Base-by-base conservation (phyloP, 164 flowering plant genomes). In the Magnolia sinica region DNA sequence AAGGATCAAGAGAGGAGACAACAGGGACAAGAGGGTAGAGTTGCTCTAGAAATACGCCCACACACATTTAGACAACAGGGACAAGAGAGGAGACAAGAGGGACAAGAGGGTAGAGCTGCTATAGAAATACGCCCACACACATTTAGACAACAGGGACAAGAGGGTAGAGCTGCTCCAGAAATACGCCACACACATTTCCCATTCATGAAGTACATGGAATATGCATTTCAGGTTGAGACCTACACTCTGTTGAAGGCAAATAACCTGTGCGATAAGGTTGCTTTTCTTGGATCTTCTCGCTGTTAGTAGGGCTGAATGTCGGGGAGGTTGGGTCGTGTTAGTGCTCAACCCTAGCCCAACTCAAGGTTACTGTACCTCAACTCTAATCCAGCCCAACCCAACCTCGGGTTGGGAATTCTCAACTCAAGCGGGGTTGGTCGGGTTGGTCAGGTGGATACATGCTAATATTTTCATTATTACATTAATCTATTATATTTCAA, bases 1-100 rank as follows among this genome's bases (percentile, higher is more conserved):
- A 70, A 95, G 98, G 89, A 91, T 93, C 85, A 95, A 95, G 94
- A 92, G 96, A 70, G 90, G 95, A n/a, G 99, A 95, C 87, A 93
- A 93, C 1, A 24, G 27, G 27, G 27, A 24, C 27, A 24, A 24
- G 27, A 24, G 27, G 85, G 99, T 96, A 14, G 99, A 96, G 79
- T 87, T 96, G 58, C 90, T 96, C 20, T 97, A 96, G 63, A 69
- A 7, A 49, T 94, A 89, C 78, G 98, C 91, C 91, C 92, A 91
- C 61, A 86, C 98, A 0, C 81, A 92, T 81, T 95, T 95, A n/a
- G n/a, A n/a, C n/a, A n/a, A n/a, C n/a, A n/a, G n/a, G n/a, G n/a
- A n/a, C 85, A 95, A 95, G 94, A 92, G 96, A 70, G 90, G 95
- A n/a, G 99, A 95, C 87, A 93, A 93, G 0, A 24, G 27, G 27